Base-by-base conservation (phyloP, 73 alveolate genomes). In the Blepharisma stoltei region DNA sequence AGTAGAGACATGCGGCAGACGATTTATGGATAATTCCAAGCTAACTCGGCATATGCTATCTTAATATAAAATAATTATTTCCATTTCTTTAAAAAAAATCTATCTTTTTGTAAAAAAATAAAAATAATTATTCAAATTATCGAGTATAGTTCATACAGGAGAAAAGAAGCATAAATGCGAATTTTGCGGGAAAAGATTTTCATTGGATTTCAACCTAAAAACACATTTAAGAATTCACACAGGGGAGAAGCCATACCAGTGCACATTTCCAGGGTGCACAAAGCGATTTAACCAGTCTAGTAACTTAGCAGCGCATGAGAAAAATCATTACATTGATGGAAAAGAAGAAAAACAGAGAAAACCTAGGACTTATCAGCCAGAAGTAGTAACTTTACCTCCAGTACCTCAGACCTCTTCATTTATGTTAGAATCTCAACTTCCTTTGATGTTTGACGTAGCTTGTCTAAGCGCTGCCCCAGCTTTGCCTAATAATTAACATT, bases 81-180 rank as follows among this genome's bases (percentile, higher is more conserved):
- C n/a, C n/a, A n/a, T n/a, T n/a, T n/a, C n/a, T n/a, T n/a, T n/a
- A n/a, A n/a, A n/a, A n/a, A n/a, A n/a, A n/a, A n/a, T n/a, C n/a
- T n/a, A n/a, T n/a, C n/a, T n/a, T n/a, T n/a, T n/a, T n/a, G n/a
- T n/a, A n/a, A n/a, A n/a, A n/a, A n/a, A n/a, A n/a, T n/a, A n/a
- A n/a, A n/a, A n/a, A n/a, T n/a, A n/a, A n/a, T n/a, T n/a, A n/a
- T n/a, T n/a, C n/a, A n/a, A n/a, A n/a, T n/a, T n/a, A n/a, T n/a
- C n/a, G n/a, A n/a, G n/a, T n/a, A n/a, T n/a, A 55, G 98, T 90
- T 53, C 98, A 93, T 83, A 85, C 97, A 6, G 98, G 97, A 21
- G 97, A 90, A 80, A 93, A 93, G 54, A 97, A 97, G 43, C 90
- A 77, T 68, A 80, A 81, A 27, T 93, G 98, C 70, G 95, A 89